Conservation (phyloP, 2,329 filamentous ascomycete species). For the Penicillium sp. region DNA sequence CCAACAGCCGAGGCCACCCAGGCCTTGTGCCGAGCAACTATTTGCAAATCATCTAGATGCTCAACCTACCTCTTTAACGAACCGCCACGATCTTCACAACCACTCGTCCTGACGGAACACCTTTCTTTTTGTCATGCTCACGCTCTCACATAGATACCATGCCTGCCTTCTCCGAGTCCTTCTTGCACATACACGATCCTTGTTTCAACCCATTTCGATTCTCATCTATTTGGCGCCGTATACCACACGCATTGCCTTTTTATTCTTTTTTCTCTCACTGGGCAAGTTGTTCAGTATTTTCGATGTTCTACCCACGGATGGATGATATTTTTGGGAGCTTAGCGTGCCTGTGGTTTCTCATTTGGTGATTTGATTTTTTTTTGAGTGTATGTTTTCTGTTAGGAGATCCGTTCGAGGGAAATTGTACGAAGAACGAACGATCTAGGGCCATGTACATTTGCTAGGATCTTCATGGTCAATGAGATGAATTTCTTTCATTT, state of each 20-base stretch:
- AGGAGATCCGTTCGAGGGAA: constrained; percentile 24
- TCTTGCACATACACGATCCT: constrained; percentile 32
- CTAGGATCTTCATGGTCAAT: constrained; percentile 12
- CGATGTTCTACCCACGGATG: constrained; percentile 16
- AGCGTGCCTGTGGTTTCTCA: constrained; percentile 20
- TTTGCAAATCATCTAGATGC: constrained; percentile 61
- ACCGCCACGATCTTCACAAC: constrained; percentile 32
- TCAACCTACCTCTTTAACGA: constrained; percentile 31
- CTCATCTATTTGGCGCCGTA: constrained; percentile 17
- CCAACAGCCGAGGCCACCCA: constrained; percentile 56
- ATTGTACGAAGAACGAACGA: constrained; percentile 29
- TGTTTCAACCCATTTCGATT: constrained; percentile 18
- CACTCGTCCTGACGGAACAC: constrained; percentile 28
- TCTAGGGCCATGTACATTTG: constrained; percentile 18
- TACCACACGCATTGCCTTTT: constrained; percentile 15
- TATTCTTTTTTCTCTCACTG: constrained; percentile 9
- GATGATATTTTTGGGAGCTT: constrained; percentile 22
- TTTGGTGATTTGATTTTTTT: constrained; percentile 15
- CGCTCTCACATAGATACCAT: constrained; percentile 33
- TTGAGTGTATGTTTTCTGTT: constrained; percentile 1
- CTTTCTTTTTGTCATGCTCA: constrained; percentile 21
- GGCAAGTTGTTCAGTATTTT: constrained; percentile 21
- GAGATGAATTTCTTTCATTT: not conserved
- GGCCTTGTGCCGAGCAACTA: constrained; percentile 73
- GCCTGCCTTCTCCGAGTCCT: constrained; percentile 19